Evolutionary conservation across 78 protist species (phyloP).

Genomic region (Emiliania huxleyi): DNA sequence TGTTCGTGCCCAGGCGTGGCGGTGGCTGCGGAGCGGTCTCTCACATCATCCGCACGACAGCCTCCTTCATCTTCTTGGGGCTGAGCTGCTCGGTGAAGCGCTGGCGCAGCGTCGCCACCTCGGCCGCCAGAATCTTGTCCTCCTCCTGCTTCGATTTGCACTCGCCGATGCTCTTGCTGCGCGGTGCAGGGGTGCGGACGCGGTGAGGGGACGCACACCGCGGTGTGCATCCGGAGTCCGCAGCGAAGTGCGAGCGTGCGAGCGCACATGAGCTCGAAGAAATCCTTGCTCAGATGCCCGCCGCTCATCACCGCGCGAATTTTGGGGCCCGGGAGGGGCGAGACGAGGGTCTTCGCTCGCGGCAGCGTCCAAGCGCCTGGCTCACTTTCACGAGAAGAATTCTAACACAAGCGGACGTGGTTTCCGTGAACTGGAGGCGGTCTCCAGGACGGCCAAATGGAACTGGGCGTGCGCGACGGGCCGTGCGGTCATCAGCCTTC

Average conservation of each 20-base stretch:
- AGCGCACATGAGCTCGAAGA: slow-evolving; percentile 43
- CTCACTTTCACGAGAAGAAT: too few species aligned
- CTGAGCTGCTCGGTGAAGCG: not conserved
- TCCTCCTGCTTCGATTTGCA: slow-evolving; percentile 57
- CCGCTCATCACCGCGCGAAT: not conserved
- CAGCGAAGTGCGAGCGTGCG: not conserved
- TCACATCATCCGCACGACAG: slow-evolving; percentile 55
- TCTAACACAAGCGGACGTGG: too few species aligned
- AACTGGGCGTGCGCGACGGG: too few species aligned
- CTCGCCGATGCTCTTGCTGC: slow-evolving; percentile 50
- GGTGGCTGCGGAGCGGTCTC: too few species aligned
- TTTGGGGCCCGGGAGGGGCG: too few species aligned
- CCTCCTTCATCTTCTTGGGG: slow-evolving; percentile 54
- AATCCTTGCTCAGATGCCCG: slow-evolving; percentile 21
- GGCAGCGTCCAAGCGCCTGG: too few species aligned
- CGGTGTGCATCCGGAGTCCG: not conserved
- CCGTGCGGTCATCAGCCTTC: too few species aligned
- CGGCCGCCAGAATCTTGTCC: slow-evolving; percentile 15
- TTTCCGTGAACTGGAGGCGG: too few species aligned
- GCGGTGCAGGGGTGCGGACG: not conserved
- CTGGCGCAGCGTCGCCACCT: not conserved
- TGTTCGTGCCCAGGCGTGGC: too few species aligned
- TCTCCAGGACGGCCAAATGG: too few species aligned
- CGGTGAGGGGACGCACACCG: not conserved
- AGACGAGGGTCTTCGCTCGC: too few species aligned